phyloP scores from a whole-genome alignment of 768 basidiomycete species.

The Lentinula sp. region DNA sequence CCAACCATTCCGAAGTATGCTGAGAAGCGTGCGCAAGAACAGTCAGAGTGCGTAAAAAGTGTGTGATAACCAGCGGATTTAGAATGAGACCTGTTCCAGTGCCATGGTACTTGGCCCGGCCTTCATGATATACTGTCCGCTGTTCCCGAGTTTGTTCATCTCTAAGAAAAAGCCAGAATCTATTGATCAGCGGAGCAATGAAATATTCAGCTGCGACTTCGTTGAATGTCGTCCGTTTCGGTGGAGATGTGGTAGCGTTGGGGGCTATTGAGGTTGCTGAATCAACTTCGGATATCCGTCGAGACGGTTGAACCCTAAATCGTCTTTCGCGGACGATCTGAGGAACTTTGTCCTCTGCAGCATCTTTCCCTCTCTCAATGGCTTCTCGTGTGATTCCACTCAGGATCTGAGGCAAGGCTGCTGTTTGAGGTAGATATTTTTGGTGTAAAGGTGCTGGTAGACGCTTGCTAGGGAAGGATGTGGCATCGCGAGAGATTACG shows the following conservation, averaged over 20 bases:
- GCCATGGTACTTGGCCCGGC: constrained; percentile 55
- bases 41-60: constrained; percentile 68
- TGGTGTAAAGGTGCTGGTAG: constrained; percentile 69
- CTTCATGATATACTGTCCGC: constrained; percentile 52
- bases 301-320: constrained; percentile 52
- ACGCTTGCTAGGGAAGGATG: constrained; percentile 75
- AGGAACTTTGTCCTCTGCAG: constrained; percentile 49
- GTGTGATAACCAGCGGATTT: constrained; percentile 68
- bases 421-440: constrained; percentile 43
- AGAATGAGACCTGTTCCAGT: constrained; percentile 82
- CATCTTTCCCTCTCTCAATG: constrained; percentile 54
- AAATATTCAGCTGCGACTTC: constrained; percentile 84
- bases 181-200: constrained; percentile 82
- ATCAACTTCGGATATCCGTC: constrained; percentile 38
- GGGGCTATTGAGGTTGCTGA: constrained; percentile 5
- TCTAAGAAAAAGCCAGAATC: constrained; percentile 92
- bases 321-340: constrained; percentile 68
- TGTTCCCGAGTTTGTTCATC: constrained; percentile 77
- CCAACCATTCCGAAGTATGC: constrained; percentile 76
- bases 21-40: constrained; percentile 80
- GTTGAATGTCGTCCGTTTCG: constrained; percentile 40
- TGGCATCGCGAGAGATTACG: constrained; percentile 21
- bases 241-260: constrained; percentile 2
- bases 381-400: constrained; percentile 57
- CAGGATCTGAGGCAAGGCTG: constrained; percentile 51